Evolutionary conservation across 148 eudicot species (phyloP).

Genomic region (Persicaria maculosa): DNA sequence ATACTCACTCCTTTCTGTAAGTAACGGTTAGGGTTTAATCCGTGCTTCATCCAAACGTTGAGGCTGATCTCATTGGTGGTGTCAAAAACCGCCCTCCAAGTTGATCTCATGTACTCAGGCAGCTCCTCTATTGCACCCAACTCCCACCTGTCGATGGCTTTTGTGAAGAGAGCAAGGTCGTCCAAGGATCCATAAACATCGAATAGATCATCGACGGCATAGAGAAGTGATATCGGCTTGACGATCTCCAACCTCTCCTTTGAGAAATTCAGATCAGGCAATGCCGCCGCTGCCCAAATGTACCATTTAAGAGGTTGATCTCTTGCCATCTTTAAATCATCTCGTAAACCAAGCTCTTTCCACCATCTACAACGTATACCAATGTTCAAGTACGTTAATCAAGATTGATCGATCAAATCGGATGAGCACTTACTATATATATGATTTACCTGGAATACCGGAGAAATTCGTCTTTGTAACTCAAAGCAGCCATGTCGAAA

Average conservation of each 20-base stretch:
- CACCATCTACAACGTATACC: constrained; percentile 34
- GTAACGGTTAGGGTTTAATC: constrained; percentile 32
- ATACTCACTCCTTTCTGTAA: constrained; percentile 32
- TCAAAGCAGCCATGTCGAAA: neutral
- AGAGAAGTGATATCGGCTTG: constrained; percentile 39
- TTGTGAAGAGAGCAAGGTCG: constrained; percentile 43
- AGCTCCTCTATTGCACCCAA: constrained; percentile 18
- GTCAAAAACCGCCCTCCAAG: constrained; percentile 38
- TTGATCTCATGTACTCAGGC: constrained; percentile 52
- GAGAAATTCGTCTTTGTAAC: constrained; percentile 11
- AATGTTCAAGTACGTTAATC: neutral
- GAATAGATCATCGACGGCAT: constrained; percentile 48
- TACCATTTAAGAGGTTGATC: constrained; percentile 39
- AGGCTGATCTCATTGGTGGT: constrained; percentile 34
- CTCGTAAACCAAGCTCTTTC: constrained; percentile 26
- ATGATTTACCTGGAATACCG: constrained; percentile 15
- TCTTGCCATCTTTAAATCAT: constrained; percentile 32
- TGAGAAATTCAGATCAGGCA: constrained; percentile 32
- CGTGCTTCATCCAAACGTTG: constrained; percentile 28
- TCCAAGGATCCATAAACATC: constrained; percentile 40
- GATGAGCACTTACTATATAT: neutral
- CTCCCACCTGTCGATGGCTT: constrained; percentile 52
- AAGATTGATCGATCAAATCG: neutral
- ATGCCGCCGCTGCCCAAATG: constrained; percentile 39
- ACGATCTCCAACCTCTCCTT: constrained; percentile 29